These are phyloP conservation scores for Trichocladium uniseriatum DNA, from an alignment of 495 filamentous ascomycete genomes.

Conservation along the genomic window DNA sequence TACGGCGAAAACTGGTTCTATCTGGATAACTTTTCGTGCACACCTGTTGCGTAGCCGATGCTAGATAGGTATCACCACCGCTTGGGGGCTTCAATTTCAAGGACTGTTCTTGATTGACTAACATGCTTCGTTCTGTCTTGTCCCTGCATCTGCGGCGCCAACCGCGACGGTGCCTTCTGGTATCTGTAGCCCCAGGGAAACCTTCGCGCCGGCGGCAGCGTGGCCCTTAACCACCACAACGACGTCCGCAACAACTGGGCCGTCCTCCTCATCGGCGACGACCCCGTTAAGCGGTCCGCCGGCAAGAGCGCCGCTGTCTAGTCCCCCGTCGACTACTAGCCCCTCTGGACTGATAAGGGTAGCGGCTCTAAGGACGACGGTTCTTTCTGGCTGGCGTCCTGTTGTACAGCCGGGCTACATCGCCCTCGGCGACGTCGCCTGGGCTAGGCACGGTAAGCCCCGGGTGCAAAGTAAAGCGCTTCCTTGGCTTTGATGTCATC, in stretches of 20 bases:
- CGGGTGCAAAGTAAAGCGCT: too few species aligned
- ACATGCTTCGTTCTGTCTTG: too few species aligned
- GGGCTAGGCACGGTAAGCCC: background rate
- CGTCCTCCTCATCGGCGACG: constrained; percentile 1
- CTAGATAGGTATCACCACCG: too few species aligned
- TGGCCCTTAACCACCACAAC: background rate
- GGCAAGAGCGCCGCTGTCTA: background rate
- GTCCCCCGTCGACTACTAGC: background rate
- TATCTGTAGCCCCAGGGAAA: background rate
- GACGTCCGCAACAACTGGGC: background rate
- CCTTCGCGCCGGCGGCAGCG: background rate
- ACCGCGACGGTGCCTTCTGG: background rate
- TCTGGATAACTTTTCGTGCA: too few species aligned
- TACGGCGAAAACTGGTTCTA: too few species aligned
- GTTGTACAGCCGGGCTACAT: background rate
- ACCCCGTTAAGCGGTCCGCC: background rate
- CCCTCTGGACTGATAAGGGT: background rate
- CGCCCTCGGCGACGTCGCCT: background rate
- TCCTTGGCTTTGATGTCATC: too few species aligned
- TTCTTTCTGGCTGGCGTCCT: constrained; percentile 2
- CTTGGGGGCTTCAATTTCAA: too few species aligned
- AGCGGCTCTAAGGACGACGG: background rate
- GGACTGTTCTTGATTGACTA: too few species aligned
- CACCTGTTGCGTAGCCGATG: too few species aligned
- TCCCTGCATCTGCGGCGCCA: too few species aligned